Evolutionary conservation across 208 protist genomes (phyloP), one percentile per base, ranked within the genome.

Genomic region (Herpetomonas samuelpessoai): DNA sequence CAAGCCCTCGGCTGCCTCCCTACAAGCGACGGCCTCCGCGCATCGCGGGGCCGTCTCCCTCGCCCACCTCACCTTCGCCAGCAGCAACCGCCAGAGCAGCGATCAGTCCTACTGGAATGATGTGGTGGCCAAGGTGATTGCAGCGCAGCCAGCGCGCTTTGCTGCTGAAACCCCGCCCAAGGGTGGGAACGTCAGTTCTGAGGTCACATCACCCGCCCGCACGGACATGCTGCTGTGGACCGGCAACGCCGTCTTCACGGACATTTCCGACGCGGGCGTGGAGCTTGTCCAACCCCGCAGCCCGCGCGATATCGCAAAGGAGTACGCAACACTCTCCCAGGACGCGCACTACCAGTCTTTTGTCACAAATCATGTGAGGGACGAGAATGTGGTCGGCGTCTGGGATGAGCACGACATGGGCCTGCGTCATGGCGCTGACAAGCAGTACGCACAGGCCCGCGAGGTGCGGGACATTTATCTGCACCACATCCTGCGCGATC

Each of bases 381-480:
- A 28, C 44, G 9, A 28, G 19, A 35, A 56, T 31, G 64, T 78
- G 55, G 29, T 50, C 2, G 88, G 88, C 49, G 73, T 82, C 14
- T 92, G 85, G 88, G 88, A 94, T 62, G 88, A 94, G 47, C 85
- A 89, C 53, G 88, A 95, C 50, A 66, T 88, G 24, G 83, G 78
- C 31, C 65, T 74, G 57, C 86, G 86, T 55, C 35, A 41, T 69
- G 83, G 59, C 57, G 81, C 49, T 39, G 81, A 58, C 52, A 19
- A 18, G 63, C 57, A 79, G 19, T 81, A 81, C 62, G 7, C 55
- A 1, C 61, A 81, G 24, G 68, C 73, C 28, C 73, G 74, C 10
- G 65, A 25, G 3, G 51, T 80, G 18, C 71, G 87, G 44, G 45
- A 74, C 29, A 10, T 85, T 26, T 86, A 75, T 52, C 62, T 93